Evolutionary conservation across 768 basidiomycete species (phyloP).

Genomic region (Amanita pallidorosea): DNA sequence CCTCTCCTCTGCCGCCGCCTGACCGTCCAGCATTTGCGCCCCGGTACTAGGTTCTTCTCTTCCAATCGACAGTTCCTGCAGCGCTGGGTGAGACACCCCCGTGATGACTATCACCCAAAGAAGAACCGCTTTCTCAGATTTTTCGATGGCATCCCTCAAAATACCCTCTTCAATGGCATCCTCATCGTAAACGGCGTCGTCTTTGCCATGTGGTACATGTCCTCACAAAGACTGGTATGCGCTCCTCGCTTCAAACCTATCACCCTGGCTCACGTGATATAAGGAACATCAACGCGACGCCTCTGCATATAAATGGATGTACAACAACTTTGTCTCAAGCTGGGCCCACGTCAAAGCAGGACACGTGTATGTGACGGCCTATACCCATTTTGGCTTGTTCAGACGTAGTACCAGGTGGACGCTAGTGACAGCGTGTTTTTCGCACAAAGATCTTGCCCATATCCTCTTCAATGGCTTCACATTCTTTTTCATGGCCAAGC

Average conservation of each 20-base stretch:
- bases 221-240: slow-evolving; percentile 24
- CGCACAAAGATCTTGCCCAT: slow-evolving; percentile 50
- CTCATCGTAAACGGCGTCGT: slow-evolving; percentile 53
- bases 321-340: slow-evolving; percentile 51
- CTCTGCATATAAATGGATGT: slow-evolving; percentile 35
- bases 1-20: background rate
- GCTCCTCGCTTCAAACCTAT: background rate
- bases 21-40: background rate
- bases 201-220: slow-evolving; percentile 48
- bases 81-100: slow-evolving; percentile 6
- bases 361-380: slow-evolving; percentile 42
- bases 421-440: slow-evolving; percentile 58
- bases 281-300: slow-evolving; percentile 22
- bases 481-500: slow-evolving; percentile 65
- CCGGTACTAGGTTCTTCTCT: background rate
- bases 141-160: slow-evolving; percentile 43
- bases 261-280: slow-evolving; percentile 18
- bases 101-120: background rate
- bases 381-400: background rate
- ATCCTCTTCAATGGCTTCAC: slow-evolving; percentile 71
- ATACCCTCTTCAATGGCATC: slow-evolving; percentile 50
- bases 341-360: slow-evolving; percentile 51
- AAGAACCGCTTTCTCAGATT: slow-evolving; percentile 18
- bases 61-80: background rate
- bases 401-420: slow-evolving; percentile 51